Conservation (phyloP, 2,329 filamentous ascomycete genomes). For the Coniochaeta sp. region DNA sequence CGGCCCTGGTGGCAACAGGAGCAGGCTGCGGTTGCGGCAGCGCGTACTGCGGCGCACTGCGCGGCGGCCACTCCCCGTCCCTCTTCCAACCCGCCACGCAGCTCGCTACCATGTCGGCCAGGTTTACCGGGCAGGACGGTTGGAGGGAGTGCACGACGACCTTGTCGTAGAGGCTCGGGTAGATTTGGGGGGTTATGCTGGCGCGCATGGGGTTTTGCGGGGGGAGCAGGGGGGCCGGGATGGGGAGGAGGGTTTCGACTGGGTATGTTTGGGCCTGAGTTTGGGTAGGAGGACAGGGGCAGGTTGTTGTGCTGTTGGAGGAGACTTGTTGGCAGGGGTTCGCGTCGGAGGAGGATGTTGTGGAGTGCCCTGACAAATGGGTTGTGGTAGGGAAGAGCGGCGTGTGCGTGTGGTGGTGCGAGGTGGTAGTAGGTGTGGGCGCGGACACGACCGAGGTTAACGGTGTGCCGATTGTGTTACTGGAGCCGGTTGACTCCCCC, state of each 20-base stretch:
- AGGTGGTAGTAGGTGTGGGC: not conserved
- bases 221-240: conserved; percentile 68
- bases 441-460: conserved; percentile 9
- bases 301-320: conserved; percentile 8
- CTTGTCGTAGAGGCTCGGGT: conserved; percentile 83
- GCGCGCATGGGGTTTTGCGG: conserved; percentile 68
- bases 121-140: conserved; percentile 81
- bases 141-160: conserved; percentile 74
- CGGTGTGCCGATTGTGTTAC: conserved; percentile 6
- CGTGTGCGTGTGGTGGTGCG: conserved; percentile 5
- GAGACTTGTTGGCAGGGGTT: conserved; percentile 12
- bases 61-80: conserved; percentile 87
- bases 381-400: conserved; percentile 20
- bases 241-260: conserved; percentile 59
- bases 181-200: conserved; percentile 66
- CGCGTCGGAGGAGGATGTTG: conserved; percentile 36
- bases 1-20: no score
- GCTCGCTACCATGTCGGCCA: conserved; percentile 70
- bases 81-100: conserved; percentile 89
- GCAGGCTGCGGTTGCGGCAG: no score
- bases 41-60: conserved; percentile 16
- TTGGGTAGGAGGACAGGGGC: conserved; percentile 10
- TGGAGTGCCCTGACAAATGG: conserved; percentile 19
- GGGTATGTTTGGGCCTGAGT: no score
- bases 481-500: conserved; percentile 27